Percentiles rank a stretch among this genome's conserved stretches.
These are phyloP conservation scores for Berberis vulgaris DNA, from an alignment of 164 flowering plant species.

Conservation along the genomic window DNA sequence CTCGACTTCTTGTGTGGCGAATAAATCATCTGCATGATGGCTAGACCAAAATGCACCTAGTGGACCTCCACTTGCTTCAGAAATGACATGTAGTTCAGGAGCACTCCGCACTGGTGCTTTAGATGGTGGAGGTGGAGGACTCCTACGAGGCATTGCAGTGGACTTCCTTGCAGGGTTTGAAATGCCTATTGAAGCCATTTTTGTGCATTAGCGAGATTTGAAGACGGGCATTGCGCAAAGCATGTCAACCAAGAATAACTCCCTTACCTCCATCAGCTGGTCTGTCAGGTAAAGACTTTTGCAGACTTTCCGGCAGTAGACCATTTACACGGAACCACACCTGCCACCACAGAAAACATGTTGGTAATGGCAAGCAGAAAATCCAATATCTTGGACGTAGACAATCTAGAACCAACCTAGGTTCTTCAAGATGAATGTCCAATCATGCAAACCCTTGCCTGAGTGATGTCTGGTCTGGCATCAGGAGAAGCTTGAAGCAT, in stretches of 20 bases:
- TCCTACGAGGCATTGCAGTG: constrained; percentile 62
- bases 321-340: constrained; percentile 99
- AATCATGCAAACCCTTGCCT: constrained; percentile 99
- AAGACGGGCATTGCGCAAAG: not conserved
- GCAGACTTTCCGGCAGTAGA: constrained; percentile 51
- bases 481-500: constrained; percentile 90
- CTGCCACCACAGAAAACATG: constrained; percentile 34
- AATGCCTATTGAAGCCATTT: constrained; percentile 25
- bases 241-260: not conserved
- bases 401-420: constrained; percentile 93
- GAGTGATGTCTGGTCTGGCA: constrained; percentile 96
- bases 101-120: constrained; percentile 29
- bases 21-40: constrained; percentile 59
- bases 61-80: constrained; percentile 32
- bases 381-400: constrained; percentile 23
- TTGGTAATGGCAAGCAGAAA: constrained; percentile 25
- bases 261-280: constrained; percentile 55
- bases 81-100: constrained; percentile 20
- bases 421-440: constrained; percentile 88
- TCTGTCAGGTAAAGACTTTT: constrained; percentile 82
- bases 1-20: constrained; percentile 27
- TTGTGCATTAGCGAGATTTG: not conserved
- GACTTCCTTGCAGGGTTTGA: constrained; percentile 36
- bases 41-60: constrained; percentile 94
- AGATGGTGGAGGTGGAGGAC: constrained; percentile 63